A percentile compares a stretch with the other conserved stretches of the same genome.
Evolutionary conservation across 2,329 filamentous ascomycete genomes (phyloP).

Genomic region (Fusarium sp.): DNA sequence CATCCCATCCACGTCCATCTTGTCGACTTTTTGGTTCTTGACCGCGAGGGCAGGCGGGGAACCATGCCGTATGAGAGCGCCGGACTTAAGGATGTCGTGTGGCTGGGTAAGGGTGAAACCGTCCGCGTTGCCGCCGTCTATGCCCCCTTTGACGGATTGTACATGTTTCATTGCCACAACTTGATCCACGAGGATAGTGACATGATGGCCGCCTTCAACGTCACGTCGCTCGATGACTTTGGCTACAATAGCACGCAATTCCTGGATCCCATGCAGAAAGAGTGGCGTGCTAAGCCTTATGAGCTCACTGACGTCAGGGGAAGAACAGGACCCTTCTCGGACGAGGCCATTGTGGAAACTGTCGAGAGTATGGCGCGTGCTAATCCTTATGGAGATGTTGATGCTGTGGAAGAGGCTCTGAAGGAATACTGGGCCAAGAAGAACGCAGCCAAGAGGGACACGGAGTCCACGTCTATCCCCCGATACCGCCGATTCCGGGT

Average conservation of each 20-base stretch:
- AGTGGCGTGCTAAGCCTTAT: conserved; percentile 11
- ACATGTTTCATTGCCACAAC: conserved; percentile 62
- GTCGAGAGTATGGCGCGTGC: conserved; percentile 3
- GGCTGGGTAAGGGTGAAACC: conserved; percentile 61
- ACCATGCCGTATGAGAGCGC: conserved; percentile 60
- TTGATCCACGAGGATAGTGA: conserved; percentile 57
- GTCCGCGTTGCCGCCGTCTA: conserved; percentile 62
- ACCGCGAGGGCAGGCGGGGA: conserved; percentile 56
- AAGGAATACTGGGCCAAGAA: conserved; percentile 1
- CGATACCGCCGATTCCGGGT: neutral
- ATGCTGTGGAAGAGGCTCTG: neutral
- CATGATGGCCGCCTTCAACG: conserved; percentile 61
- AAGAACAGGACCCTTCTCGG: conserved; percentile 7
- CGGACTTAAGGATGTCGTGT: conserved; percentile 68
- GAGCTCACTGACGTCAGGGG: neutral
- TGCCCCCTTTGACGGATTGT: conserved; percentile 63
- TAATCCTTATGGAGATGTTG: conserved; percentile 8
- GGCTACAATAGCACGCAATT: conserved; percentile 47
- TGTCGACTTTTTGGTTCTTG: conserved; percentile 66
- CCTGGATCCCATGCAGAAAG: conserved; percentile 16
- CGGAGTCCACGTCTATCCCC: neutral
- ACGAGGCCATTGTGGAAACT: neutral
- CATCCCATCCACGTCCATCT: conserved; percentile 69
- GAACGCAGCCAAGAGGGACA: neutral
- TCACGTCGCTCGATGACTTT: conserved; percentile 49